Conservation (phyloP, 2,329 filamentous ascomycete species). For the Periconia macrospinosa region DNA sequence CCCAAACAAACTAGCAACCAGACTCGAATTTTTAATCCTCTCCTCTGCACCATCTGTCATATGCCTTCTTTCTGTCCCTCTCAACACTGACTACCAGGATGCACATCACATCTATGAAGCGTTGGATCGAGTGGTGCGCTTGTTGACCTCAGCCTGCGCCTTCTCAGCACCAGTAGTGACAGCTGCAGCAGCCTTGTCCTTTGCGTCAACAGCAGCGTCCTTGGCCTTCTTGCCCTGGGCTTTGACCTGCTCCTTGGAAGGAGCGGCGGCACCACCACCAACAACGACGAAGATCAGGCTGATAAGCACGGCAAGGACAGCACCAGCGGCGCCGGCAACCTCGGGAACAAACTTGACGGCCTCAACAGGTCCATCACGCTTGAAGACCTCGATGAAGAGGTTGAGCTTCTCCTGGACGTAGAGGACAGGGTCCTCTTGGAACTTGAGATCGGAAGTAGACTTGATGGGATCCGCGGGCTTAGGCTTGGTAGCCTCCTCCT, state of each 20-base stretch:
- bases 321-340: slow-evolving; percentile 78
- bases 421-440: slow-evolving; percentile 84
- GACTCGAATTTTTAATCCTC: slow-evolving; percentile 8
- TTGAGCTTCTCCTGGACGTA: slow-evolving; percentile 93
- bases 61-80: background rate
- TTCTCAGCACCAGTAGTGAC: slow-evolving; percentile 67
- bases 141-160: slow-evolving; percentile 70
- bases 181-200: slow-evolving; percentile 71
- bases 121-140: slow-evolving; percentile 56
- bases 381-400: slow-evolving; percentile 82
- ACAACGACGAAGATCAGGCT: slow-evolving; percentile 70
- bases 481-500: slow-evolving; percentile 78
- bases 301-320: slow-evolving; percentile 69
- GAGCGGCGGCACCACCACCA: slow-evolving; percentile 62
- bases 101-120: slow-evolving; percentile 26
- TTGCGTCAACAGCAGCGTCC: slow-evolving; percentile 65
- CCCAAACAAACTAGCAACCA: background rate
- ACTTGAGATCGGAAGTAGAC: slow-evolving; percentile 76
- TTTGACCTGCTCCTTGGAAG: slow-evolving; percentile 68
- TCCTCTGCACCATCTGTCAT: background rate
- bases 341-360: slow-evolving; percentile 90
- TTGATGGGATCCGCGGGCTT: slow-evolving; percentile 68
- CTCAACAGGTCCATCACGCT: slow-evolving; percentile 74
- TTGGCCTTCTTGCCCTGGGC: slow-evolving; percentile 76
- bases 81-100: background rate